Evolutionary conservation across 1,284 basidiomycete species (phyloP).

Genomic region (Chondrostereum purpureum): DNA sequence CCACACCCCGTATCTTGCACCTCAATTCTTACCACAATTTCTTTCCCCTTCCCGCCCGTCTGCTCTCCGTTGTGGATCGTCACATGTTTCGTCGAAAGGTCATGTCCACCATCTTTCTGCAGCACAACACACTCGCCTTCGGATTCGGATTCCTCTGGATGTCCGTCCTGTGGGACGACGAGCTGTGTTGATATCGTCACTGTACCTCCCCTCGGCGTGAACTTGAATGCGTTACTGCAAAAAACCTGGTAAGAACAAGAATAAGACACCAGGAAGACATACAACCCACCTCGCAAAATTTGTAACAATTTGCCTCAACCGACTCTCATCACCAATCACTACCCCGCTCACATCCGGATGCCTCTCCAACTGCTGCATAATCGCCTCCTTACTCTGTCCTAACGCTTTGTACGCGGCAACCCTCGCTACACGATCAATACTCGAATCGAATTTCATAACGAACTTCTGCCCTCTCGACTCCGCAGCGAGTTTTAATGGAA

Average conservation of each 20-base stretch:
- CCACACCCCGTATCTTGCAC: constrained; percentile 68
- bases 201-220: constrained; percentile 57
- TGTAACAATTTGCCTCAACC: constrained; percentile 61
- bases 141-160: not conserved
- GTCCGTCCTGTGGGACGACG: constrained; percentile 23
- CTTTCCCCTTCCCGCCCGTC: not conserved
- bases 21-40: not conserved
- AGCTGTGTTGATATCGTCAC: constrained; percentile 45
- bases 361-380: constrained; percentile 22
- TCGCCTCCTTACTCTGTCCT: constrained; percentile 28
- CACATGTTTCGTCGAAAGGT: not conserved
- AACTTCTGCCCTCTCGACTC: constrained; percentile 55
- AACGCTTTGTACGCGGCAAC: constrained; percentile 35
- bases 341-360: constrained; percentile 27
- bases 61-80: not conserved
- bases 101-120: no score
- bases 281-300: constrained; percentile 50
- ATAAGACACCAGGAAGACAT: not conserved
- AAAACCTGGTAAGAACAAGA: not conserved
- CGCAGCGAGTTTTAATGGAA: constrained; percentile 60
- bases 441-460: constrained; percentile 50
- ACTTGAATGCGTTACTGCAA: constrained; percentile 53
- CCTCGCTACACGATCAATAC: constrained; percentile 53
- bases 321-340: constrained; percentile 63
- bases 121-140: not conserved